These are phyloP conservation scores for Penicillium sp. DNA, from an alignment of 2,329 filamentous ascomycete species.

Conservation along the genomic window DNA sequence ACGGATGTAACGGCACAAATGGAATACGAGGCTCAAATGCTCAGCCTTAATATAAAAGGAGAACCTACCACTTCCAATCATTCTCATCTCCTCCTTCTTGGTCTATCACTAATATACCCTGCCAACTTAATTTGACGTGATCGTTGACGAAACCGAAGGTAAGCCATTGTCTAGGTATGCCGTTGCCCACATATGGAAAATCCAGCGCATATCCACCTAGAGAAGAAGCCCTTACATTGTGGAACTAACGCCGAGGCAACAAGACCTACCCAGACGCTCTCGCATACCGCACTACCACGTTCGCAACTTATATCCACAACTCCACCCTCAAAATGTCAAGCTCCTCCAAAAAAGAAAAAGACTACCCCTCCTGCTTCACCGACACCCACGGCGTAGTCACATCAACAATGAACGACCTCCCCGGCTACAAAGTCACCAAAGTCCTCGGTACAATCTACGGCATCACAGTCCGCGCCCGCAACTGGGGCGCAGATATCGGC, in stretches of 20 bases:
- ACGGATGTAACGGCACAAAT: slow-evolving; percentile 4
- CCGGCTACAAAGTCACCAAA: slow-evolving; percentile 60
- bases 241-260: too few relatives aligned
- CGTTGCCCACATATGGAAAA: too few relatives aligned
- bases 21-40: neutral
- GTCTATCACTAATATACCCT: too few relatives aligned
- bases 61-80: neutral
- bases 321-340: slow-evolving; percentile 5
- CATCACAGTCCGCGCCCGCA: slow-evolving; percentile 60
- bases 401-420: slow-evolving; percentile 65
- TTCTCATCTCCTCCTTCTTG: neutral
- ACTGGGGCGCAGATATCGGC: slow-evolving; percentile 58
- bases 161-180: neutral
- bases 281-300: neutral
- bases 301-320: neutral
- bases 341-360: slow-evolving; percentile 11
- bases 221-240: too few relatives aligned
- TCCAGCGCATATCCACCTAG: too few relatives aligned
- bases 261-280: too few relatives aligned
- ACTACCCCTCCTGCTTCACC: slow-evolving; percentile 53
- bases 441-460: slow-evolving; percentile 63
- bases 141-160: neutral
- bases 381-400: slow-evolving; percentile 65
- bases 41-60: neutral
- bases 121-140: too few relatives aligned